Percentiles rank a stretch among this genome's conserved stretches.
Evolutionary conservation across 2,329 filamentous ascomycete species (phyloP).

Genomic region (Epicoccum sorghinum): DNA sequence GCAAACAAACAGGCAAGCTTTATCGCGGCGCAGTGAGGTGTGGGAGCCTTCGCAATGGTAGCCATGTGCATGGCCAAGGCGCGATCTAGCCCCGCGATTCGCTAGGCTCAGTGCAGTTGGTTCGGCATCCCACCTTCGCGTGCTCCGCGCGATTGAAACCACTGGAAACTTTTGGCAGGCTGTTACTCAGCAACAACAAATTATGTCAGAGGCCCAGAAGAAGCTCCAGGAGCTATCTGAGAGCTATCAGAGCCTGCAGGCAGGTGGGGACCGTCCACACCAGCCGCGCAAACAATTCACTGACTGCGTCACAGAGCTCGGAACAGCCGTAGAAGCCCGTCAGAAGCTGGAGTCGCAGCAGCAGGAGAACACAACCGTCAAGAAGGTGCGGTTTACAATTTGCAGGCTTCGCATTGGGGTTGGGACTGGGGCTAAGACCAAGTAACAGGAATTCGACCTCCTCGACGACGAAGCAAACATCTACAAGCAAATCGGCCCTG

Average conservation of each 20-base stretch:
- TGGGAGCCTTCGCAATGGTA: slow-evolving; percentile 2
- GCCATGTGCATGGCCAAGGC: slow-evolving; percentile 14
- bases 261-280: slow-evolving; percentile 59
- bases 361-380: slow-evolving; percentile 88
- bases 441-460: slow-evolving; percentile 74
- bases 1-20: background rate
- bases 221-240: slow-evolving; percentile 83
- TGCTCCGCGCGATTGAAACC: slow-evolving; percentile 20
- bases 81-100: slow-evolving; percentile 21
- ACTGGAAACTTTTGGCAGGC: slow-evolving; percentile 23
- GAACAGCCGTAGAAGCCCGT: slow-evolving; percentile 74
- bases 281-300: background rate
- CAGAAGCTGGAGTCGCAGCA: slow-evolving; percentile 94
- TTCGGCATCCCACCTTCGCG: slow-evolving; percentile 32
- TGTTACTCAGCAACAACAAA: slow-evolving; percentile 37
- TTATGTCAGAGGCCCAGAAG: slow-evolving; percentile 67
- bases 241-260: slow-evolving; percentile 85
- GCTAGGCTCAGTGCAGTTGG: slow-evolving; percentile 33
- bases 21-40: slow-evolving; percentile 6
- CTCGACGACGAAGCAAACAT: slow-evolving; percentile 84
- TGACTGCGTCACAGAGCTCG: slow-evolving; percentile 68
- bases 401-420: too few relatives aligned
- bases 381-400: slow-evolving; percentile 63
- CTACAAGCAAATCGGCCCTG: slow-evolving; percentile 93
- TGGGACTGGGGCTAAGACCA: slow-evolving; percentile 5